Base-by-base conservation (phyloP, 495 filamentous ascomycete species). In the Entonaema liquescens region DNA sequence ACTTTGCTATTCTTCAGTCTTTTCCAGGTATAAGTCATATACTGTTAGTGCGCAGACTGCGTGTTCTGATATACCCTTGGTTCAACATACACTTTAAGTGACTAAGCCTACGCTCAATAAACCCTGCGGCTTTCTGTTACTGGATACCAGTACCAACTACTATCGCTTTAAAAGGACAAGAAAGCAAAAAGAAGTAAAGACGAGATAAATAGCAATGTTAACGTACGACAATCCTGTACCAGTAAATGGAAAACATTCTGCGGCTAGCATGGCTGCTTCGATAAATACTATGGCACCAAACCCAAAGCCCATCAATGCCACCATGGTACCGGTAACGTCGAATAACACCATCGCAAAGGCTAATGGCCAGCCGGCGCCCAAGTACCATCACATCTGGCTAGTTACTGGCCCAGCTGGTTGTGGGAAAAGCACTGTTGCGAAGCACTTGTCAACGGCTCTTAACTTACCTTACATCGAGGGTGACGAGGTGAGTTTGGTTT, bases 351-450 rank as follows among this genome's bases (percentile, higher is more conserved):
- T 76, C 42, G 55, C 76, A 19, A 70, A 59, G 26, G 59, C 56
- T 33, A 72, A 68, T 26, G 70, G 74, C 40, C 69, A 77, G 49
- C 31, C 59, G 29, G 57, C 65, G 7, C 61, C 74, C 36, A 76
- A 76, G 61, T 79, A 89, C 67, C 92, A 92, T 68, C 94, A 98
- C 78, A 97, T 99, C 79, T 97, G 92, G 91, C 89, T 98, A 68
- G 92, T 99, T n/a, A 97, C 95, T 0, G 96, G 96, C 6, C 96
- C 96, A 15, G 94, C 96, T 17, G 96, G 96, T 13, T 97, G 94
- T 74, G 96, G 96, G 42, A 99, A 99, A 83, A 96, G 90, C 73
- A 97, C 95, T 9, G 90, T 98, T 47, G 96, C 93, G 58, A 84
- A 92, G 70, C 88, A 89, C 76, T 80, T 99, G 38, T 89, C 93